A percentile compares a stretch with the other conserved stretches of the same genome.
phyloP scores from a whole-genome alignment of 192 early-diverging fungal species.

The Umbelopsis isabellina region DNA sequence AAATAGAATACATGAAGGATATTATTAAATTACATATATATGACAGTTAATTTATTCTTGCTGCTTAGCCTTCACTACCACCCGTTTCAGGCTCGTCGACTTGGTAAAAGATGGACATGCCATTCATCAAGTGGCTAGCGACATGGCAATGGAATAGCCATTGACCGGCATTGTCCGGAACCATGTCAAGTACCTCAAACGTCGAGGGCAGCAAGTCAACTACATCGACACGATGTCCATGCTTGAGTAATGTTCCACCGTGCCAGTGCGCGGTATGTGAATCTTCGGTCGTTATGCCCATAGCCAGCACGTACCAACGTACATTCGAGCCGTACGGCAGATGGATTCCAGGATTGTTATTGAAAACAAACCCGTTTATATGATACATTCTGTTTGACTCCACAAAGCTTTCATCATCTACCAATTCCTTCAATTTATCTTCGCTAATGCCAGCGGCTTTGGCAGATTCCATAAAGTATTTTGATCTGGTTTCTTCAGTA shows the following conservation, averaged over 20 bases:
- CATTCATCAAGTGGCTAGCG: constrained; percentile 40
- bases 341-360: constrained; percentile 36
- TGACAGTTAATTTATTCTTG: no score
- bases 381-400: constrained; percentile 46
- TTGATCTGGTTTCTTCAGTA: constrained; percentile 33
- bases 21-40: no score
- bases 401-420: constrained; percentile 28
- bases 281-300: constrained; percentile 26
- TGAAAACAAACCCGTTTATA: constrained; percentile 43
- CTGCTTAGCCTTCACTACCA: constrained; percentile 37
- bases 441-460: constrained; percentile 21
- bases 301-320: constrained; percentile 37
- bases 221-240: constrained; percentile 49
- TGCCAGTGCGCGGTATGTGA: constrained; percentile 47
- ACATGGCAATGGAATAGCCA: constrained; percentile 56
- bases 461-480: constrained; percentile 25
- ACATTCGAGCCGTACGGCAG: constrained; percentile 27
- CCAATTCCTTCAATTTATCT: background rate
- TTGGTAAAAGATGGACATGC: constrained; percentile 49
- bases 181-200: constrained; percentile 44
- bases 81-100: constrained; percentile 37
- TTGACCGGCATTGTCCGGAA: constrained; percentile 46
- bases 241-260: constrained; percentile 39
- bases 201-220: constrained; percentile 40
- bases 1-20: no score